phyloP scores from a whole-genome alignment of 2,329 filamentous ascomycete genomes.

The Chaetoscypha palmicola region DNA sequence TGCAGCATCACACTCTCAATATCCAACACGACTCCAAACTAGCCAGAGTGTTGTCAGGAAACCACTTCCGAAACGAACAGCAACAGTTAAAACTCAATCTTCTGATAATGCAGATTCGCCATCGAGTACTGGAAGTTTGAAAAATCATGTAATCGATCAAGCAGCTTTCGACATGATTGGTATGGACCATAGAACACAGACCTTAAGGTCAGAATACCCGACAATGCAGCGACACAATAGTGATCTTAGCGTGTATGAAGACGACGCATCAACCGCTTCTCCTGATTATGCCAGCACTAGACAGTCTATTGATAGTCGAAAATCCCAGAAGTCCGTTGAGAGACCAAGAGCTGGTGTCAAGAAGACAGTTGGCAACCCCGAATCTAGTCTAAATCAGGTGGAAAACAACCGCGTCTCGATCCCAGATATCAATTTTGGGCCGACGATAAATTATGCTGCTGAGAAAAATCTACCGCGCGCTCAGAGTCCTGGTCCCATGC shows the following conservation, averaged over 20 bases:
- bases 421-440: slow-evolving; percentile 73
- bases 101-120: slow-evolving; percentile 30
- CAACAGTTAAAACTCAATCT: slow-evolving; percentile 34
- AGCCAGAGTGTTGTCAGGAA: slow-evolving; percentile 44
- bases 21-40: slow-evolving; percentile 31
- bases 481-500: slow-evolving; percentile 54
- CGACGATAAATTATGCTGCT: slow-evolving; percentile 53
- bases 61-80: slow-evolving; percentile 39
- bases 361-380: slow-evolving; percentile 59
- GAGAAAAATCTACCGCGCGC: slow-evolving; percentile 12
- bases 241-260: slow-evolving; percentile 45
- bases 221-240: slow-evolving; percentile 32
- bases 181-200: slow-evolving; percentile 11
- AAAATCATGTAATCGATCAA: slow-evolving; percentile 38
- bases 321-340: slow-evolving; percentile 48
- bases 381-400: slow-evolving; percentile 11
- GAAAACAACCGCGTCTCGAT: slow-evolving; percentile 46
- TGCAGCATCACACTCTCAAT: slow-evolving; percentile 10
- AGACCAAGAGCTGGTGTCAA: slow-evolving; percentile 71
- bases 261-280: slow-evolving; percentile 55
- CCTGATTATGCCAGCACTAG: slow-evolving; percentile 72
- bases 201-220: slow-evolving; percentile 17
- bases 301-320: slow-evolving; percentile 31
- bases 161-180: slow-evolving; percentile 39
- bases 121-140: slow-evolving; percentile 36